Base-by-base conservation (phyloP, 768 basidiomycete species). In the Lactarius vividus region DNA sequence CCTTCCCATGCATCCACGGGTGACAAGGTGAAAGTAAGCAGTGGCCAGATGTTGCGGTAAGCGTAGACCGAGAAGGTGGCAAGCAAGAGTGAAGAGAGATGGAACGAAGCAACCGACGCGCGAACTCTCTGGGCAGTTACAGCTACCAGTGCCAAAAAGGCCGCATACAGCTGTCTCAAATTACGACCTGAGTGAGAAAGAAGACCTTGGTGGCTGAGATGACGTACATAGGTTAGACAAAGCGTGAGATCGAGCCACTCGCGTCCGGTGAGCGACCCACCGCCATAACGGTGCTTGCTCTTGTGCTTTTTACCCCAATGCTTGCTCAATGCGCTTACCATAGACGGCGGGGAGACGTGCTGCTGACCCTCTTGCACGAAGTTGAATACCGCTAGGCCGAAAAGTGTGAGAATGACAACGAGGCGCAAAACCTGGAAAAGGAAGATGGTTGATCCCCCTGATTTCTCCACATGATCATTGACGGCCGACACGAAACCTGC, bases 21-120 rank as follows among this genome's bases (percentile, higher is more conserved):
- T n/a, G n/a, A n/a, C n/a, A n/a, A n/a, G n/a, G n/a, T n/a, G n/a
- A n/a, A n/a, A n/a, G n/a, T n/a, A n/a, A n/a, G n/a, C n/a, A n/a
- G n/a, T n/a, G n/a, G n/a, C n/a, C n/a, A n/a, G n/a, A n/a, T n/a
- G n/a, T n/a, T n/a, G n/a, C n/a, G n/a, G n/a, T 85, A 86, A 39
- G 75, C 74, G 69, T 81, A 88, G 10, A 86, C 78, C 11, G 70
- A 69, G 72, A 84, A 83, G 9, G 77, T 77, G 33, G 77, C 74
- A n/a, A 85, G 69, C 13, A 88, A 74, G 1, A 88, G 70, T n/a
- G 76, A 71, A 63, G 80, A 80, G 68, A 85, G 74, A 70, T 88
- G 87, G 15, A 74, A 75, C 28, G 78, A 79, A 11, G 75, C 73
- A 16, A 63, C n/a, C 15, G 33, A 52, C 20, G 58, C 62, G 18